Evolutionary conservation across 164 flowering plant species (phyloP), one percentile per base, ranked within the genome.

Genomic region (Sedum album): DNA sequence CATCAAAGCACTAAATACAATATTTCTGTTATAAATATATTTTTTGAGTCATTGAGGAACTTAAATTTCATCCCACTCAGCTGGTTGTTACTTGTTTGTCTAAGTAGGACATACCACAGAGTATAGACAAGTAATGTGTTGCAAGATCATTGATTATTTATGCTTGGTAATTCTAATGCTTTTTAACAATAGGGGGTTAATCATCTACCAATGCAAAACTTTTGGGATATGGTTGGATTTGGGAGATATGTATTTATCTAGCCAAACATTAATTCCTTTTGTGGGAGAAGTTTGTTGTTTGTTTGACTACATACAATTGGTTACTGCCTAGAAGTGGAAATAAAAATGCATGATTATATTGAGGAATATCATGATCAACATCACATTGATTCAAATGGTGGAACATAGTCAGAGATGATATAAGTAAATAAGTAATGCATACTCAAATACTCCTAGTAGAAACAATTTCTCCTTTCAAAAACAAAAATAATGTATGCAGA

Each of bases 381-480:
- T n/a, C 55, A n/a, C 55, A 49, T n/a, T 25, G 55, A 49, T 49
- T n/a, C 55, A 49, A 49, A 49, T 20, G 55, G 23, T 49, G 55
- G 23, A 20, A 20, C 55, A n/a, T n/a, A 39, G 13, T 39, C 42
- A 39, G 42, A 39, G 25, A 49, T 49, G 6, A 49, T 49, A 8
- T 49, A 25, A 25, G n/a, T 49, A 17, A 20, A 25, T 20, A 5
- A 49, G 8, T 39, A 8, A 39, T 39, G 42, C 42, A 39, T 14
- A 39, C 42, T 39, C 13, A 39, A 39, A 39, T 39, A 39, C 42
- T 8, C n/a, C n/a, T n/a, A n/a, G 42, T 39, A 39, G 13, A 39
- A 39, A 39, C 42, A n/a, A n/a, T n/a, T n/a, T n/a, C n/a, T n/a
- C n/a, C n/a, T n/a, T n/a, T n/a, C n/a, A n/a, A n/a, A n/a, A n/a